Base-by-base conservation (phyloP, 2,329 filamentous ascomycete species). In the Rutstroemia sp. region DNA sequence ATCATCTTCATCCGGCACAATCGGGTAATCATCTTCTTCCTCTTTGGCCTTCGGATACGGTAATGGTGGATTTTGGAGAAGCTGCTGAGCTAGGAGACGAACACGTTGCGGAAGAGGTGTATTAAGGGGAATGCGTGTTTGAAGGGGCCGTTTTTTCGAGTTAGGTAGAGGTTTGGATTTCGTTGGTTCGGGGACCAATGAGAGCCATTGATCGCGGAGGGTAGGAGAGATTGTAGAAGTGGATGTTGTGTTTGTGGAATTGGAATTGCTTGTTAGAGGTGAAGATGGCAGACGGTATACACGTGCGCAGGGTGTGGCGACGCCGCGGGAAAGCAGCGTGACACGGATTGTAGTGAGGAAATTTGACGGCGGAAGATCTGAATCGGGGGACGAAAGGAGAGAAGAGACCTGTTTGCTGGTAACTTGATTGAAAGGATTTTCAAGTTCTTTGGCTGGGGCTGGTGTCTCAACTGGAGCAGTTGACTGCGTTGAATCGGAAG, bases 271-370 rank as follows among this genome's bases (percentile, higher is more conserved):
- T 4, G 17, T 2, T 14, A 2, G 12, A 25, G 52, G 19, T 21
- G 27, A 21, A n/a, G 44, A n/a, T 48, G 55, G 89, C 16, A 97
- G 82, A 14, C 89, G 85, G 72, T 97, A 99, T 61, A 97, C 84
- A 38, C 94, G 82, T 4, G 92, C 89, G 69, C 87, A 88, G 3
- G 82, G 74, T 0, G 73, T 76, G 3, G 86, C 88, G 1, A 86
- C 80, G 25, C 94, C 92, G 56, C 89, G 83, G 41, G 78, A 76
- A 8, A 87, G 68, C 47, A 94, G 77, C 0, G 76, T 83, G 54
- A 97, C 75, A 50, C 79, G 81, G 47, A 92, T 78, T 0, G 83
- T 86, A 52, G 86, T 73, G 39, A 83, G 63, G 19, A 74, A 69
- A 51, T 74, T 70, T 9, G 65, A 57, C 0, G 73, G 71, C 4